phyloP scores from a whole-genome alignment of 371 early-diverging fungal genomes.

The Apophysomyces ossiformis region DNA sequence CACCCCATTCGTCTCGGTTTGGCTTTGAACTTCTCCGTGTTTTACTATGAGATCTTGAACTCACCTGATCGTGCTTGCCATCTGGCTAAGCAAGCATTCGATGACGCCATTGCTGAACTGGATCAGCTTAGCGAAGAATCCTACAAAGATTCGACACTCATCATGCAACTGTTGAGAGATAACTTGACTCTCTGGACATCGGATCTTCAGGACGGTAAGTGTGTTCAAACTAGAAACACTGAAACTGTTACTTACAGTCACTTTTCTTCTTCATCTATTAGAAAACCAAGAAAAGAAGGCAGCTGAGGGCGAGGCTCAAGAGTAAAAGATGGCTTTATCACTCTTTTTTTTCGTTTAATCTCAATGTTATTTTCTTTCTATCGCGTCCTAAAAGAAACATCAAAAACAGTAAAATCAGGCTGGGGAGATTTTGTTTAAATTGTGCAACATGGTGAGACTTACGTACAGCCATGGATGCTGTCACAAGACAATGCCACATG shows the following conservation, averaged over 20 bases:
- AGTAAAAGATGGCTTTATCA: slow-evolving; percentile 15
- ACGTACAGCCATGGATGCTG: background rate
- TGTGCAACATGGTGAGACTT: background rate
- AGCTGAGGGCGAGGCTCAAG: slow-evolving; percentile 21
- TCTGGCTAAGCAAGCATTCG: slow-evolving; percentile 99
- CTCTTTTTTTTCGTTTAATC: background rate
- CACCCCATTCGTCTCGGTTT: slow-evolving; percentile 99
- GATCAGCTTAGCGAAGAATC: slow-evolving; percentile 98
- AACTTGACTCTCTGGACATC: slow-evolving; percentile 99
- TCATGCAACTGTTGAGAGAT: slow-evolving; percentile 99
- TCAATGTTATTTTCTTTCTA: slow-evolving; percentile 7
- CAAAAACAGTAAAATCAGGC: slow-evolving; percentile 11
- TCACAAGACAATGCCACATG: slow-evolving; percentile 9
- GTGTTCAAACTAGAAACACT: background rate
- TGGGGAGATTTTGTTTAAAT: slow-evolving; percentile 4
- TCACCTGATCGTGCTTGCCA: slow-evolving; percentile 98
- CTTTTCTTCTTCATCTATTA: background rate
- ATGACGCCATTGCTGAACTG: slow-evolving; percentile 99
- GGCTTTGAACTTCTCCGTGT: slow-evolving; percentile 99
- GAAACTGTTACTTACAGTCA: background rate
- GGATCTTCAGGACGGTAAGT: slow-evolving; percentile 85
- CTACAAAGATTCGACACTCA: slow-evolving; percentile 99
- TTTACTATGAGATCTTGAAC: slow-evolving; percentile 99
- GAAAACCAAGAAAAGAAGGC: slow-evolving; percentile 23
- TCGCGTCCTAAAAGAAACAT: slow-evolving; percentile 13